These are phyloP conservation scores for Colletotrichum graminicola DNA, from an alignment of 2,329 filamentous ascomycete genomes.

Conservation along the genomic window DNA sequence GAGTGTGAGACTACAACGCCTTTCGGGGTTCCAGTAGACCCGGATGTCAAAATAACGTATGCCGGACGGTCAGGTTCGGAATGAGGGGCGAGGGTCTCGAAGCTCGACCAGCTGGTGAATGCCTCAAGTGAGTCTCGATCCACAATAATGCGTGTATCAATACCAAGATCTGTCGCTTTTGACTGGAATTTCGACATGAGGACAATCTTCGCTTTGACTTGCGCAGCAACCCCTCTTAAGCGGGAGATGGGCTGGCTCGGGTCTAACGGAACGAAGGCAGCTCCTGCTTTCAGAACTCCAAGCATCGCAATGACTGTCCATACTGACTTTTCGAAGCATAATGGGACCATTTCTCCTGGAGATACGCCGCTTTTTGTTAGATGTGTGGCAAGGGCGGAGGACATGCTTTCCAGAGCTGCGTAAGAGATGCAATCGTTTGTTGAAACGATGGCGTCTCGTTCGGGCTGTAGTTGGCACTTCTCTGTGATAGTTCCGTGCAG, in stretches of 20 bases:
- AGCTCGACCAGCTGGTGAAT: background rate
- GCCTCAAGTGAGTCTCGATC: constrained; percentile 53
- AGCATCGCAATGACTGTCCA: constrained; percentile 34
- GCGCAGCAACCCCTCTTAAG: constrained; percentile 1
- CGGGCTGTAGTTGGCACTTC: background rate
- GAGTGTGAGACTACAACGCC: constrained; percentile 54
- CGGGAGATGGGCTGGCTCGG: constrained; percentile 28
- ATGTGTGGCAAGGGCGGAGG: constrained; percentile 2
- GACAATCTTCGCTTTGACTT: constrained; percentile 6
- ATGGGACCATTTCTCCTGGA: background rate
- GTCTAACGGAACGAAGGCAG: constrained; percentile 30
- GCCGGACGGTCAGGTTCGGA: constrained; percentile 41
- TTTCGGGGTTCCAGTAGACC: constrained; percentile 62
- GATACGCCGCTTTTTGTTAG: background rate
- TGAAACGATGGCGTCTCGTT: constrained; percentile 13
- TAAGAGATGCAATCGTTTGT: constrained; percentile 5
- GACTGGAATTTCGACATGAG: constrained; percentile 16
- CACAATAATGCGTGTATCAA: background rate
- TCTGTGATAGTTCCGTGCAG: constrained; percentile 14
- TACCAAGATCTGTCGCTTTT: constrained; percentile 27
- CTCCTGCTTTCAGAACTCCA: constrained; percentile 28
- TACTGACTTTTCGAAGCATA: constrained; percentile 37
- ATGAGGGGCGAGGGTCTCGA: background rate
- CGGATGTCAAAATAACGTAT: constrained; percentile 55
- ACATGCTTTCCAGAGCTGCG: background rate